Base-by-base conservation (phyloP, 768 basidiomycete genomes). In the Trametes elegans region DNA sequence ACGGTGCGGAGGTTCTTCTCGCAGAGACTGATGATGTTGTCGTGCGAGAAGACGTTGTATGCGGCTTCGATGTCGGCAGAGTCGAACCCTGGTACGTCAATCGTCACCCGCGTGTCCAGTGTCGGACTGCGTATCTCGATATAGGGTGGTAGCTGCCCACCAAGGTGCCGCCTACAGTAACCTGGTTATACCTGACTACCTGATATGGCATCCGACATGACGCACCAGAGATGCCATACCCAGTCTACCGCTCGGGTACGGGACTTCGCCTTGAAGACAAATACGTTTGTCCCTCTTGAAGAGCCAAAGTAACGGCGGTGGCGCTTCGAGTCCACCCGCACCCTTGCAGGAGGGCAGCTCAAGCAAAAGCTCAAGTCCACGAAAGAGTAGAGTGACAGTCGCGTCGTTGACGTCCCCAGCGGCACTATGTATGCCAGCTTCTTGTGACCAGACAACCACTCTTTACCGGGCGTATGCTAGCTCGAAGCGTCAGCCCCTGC, bases 211-310 rank as follows among this genome's bases (percentile, higher is more conserved):
- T 31, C n/a, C 16, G 32, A 24, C 10, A 38, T 23, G 27, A 5
- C 53, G 14, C 61, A 86, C 93, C 91, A 93, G 41, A 97, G 73
- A 48, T 82, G 79, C 94, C 93, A 97, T 40, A 84, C 76, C 95
- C 95, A 98, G 68, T 97, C 93, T 34, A 82, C 77, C 1, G 90
- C 87, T 47, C 92, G 76, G 5, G 87, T 84, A 26, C 90, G 81
- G 58, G 83, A 85, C 67, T 88, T 90, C 16, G 76, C 63, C 64
- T 96, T 95, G 70, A 95, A 90, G 26, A 96, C 77, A 68, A 94
- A 96, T 24, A 96, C 80, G 59, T 93, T 87, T 0, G 86, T 90
- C 5, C 93, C 92, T 56, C 81, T 79, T 46, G 77, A 79, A 0
- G 71, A 67, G 10, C 76, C 70, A 49, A 74, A 76, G 52, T 87